A percentile compares a stretch with the other conserved stretches of the same genome.
Evolutionary conservation across 2,329 filamentous ascomycete genomes (phyloP).

Genomic region (Rugonectria rugulosa): DNA sequence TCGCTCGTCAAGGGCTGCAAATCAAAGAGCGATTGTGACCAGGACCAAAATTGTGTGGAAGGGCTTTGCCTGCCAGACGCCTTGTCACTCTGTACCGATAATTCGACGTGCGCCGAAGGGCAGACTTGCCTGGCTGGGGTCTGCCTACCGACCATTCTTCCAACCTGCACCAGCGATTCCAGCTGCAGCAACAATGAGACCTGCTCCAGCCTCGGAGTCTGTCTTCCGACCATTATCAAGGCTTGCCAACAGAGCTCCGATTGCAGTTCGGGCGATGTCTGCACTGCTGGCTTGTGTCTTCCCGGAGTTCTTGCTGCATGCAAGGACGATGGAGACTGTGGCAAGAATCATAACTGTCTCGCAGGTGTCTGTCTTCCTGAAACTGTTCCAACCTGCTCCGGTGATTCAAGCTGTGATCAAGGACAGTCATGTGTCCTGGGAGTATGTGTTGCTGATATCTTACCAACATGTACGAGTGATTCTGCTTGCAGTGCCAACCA

Average conservation of each 20-base stretch:
- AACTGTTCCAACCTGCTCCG: neutral
- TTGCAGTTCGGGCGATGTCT: too few species aligned
- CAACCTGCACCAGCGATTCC: neutral
- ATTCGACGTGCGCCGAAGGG: neutral
- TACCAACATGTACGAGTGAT: neutral
- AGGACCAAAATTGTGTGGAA: neutral
- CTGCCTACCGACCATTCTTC: neutral
- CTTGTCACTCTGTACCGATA: neutral
- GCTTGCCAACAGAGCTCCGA: too few species aligned
- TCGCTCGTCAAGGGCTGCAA: neutral
- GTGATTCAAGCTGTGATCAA: neutral
- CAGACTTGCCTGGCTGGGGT: neutral
- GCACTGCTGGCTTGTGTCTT: too few species aligned
- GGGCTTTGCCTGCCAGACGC: conserved; percentile 9
- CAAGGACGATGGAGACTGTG: neutral
- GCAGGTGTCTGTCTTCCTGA: conserved; percentile 1
- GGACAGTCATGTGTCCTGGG: neutral
- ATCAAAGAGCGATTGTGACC: neutral
- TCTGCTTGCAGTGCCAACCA: neutral
- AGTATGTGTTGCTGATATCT: neutral
- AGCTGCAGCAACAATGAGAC: neutral
- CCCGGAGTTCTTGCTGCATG: neutral
- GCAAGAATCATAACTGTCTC: neutral
- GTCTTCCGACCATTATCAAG: too few species aligned
- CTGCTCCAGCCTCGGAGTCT: neutral